A percentile compares a stretch with the other conserved stretches of the same genome.
These are phyloP conservation scores for Neonectria neomacrospora DNA, from an alignment of 2,329 filamentous ascomycete species.

Conservation along the genomic window DNA sequence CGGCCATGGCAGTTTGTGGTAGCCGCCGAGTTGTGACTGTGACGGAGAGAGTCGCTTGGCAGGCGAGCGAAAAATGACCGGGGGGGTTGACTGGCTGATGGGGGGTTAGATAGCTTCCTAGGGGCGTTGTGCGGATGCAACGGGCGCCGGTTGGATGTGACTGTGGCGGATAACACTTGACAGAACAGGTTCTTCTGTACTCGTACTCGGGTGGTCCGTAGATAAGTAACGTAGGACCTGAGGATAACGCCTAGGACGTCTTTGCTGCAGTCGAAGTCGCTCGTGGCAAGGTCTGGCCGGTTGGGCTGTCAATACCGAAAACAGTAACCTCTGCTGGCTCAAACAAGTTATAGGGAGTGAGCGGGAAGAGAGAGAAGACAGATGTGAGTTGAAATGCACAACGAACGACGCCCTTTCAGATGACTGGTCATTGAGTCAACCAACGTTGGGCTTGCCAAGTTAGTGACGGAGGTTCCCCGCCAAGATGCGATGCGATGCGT, in stretches of 20 bases:
- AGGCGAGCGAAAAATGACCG: background rate
- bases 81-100: constrained; percentile 1
- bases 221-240: background rate
- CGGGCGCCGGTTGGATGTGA: background rate
- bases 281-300: background rate
- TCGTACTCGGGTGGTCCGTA: background rate
- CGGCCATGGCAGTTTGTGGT: constrained; percentile 35
- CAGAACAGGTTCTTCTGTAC: background rate
- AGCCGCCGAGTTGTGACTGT: background rate
- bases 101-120: background rate
- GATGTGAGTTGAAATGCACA: constrained; percentile 9
- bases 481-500: constrained; percentile 24
- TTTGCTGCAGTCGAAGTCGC: background rate
- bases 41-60: constrained; percentile 1
- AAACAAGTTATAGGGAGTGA: background rate
- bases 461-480: constrained; percentile 25
- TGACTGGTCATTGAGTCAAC: constrained; percentile 27
- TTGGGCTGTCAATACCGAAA: background rate
- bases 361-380: background rate
- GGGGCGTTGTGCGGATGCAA: background rate
- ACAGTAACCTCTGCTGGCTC: background rate
- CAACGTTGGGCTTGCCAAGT: constrained; percentile 12
- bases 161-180: background rate
- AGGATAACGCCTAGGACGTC: constrained; percentile 1
- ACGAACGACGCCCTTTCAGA: constrained; percentile 4